Evolutionary conservation across 2,329 filamentous ascomycete species (phyloP).

Genomic region (Phyllosticta ampelicida): DNA sequence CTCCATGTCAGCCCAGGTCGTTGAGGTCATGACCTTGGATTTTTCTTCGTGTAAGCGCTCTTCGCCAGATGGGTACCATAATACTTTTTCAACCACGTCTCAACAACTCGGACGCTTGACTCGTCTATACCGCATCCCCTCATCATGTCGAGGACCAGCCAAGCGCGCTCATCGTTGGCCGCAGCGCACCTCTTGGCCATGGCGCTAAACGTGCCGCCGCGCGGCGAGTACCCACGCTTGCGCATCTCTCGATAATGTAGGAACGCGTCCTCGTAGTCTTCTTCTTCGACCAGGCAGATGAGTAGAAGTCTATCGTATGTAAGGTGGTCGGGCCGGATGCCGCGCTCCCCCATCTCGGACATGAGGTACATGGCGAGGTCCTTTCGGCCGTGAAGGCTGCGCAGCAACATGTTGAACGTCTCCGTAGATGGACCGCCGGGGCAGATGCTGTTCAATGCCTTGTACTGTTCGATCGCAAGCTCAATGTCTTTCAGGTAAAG

Average conservation of each 20-base stretch:
- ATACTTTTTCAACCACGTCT: neutral
- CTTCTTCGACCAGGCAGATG: constrained; percentile 36
- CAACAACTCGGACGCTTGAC: neutral
- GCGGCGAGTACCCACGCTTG: constrained; percentile 15
- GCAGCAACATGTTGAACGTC: constrained; percentile 53
- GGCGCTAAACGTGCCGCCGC: constrained; percentile 24
- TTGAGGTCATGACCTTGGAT: neutral
- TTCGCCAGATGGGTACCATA: neutral
- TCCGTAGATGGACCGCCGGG: constrained; percentile 34
- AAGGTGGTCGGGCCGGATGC: constrained; percentile 42
- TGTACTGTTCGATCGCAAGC: constrained; percentile 50
- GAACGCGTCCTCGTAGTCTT: constrained; percentile 35
- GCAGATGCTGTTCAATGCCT: constrained; percentile 45
- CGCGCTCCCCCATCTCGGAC: constrained; percentile 49
- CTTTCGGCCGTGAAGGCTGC: constrained; percentile 39
- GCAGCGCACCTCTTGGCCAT: constrained; percentile 20
- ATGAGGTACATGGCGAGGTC: constrained; percentile 51
- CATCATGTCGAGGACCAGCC: constrained; percentile 22
- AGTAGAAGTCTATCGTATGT: constrained; percentile 54
- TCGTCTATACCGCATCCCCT: constrained; percentile 6
- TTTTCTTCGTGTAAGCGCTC: neutral
- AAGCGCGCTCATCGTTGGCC: constrained; percentile 22
- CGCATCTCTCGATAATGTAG: constrained; percentile 42
- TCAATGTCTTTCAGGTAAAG: constrained; percentile 35
- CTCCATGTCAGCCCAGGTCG: too few relatives aligned